phyloP scores from a whole-genome alignment of 805 yeast species.

The Pachysolen tannophilus region DNA sequence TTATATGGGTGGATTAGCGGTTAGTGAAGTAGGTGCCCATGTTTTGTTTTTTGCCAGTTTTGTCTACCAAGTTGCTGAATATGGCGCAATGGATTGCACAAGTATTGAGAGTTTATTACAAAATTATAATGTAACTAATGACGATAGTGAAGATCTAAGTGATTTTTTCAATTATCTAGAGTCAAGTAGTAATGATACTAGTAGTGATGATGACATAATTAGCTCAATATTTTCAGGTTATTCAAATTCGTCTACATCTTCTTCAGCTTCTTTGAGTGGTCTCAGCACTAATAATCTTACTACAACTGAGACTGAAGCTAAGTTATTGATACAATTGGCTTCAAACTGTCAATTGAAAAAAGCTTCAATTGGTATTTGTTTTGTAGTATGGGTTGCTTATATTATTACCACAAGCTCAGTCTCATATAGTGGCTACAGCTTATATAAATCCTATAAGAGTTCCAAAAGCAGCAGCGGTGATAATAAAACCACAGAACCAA shows the following conservation, averaged over 20 bases:
- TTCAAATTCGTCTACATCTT: not conserved
- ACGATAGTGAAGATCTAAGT: not conserved
- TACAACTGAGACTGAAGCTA: not conserved
- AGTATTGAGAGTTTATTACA: not conserved
- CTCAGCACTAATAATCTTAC: constrained; percentile 1
- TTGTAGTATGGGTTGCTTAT: not conserved
- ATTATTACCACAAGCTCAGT: not conserved
- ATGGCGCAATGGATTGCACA: not conserved
- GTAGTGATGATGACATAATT: not conserved
- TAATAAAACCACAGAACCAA: no score
- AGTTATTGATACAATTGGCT: constrained; percentile 1
- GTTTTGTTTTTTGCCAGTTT: not conserved
- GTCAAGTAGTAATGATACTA: not conserved
- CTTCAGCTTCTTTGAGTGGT: not conserved
- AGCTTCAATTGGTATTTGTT: constrained; percentile 2
- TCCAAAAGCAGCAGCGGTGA: no score
- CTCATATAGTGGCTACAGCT: not conserved
- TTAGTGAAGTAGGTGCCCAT: not conserved
- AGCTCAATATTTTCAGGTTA: not conserved
- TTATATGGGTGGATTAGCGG: not conserved
- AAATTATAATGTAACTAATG: constrained; percentile 1
- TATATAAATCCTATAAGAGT: no score
- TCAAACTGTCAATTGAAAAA: constrained; percentile 5
- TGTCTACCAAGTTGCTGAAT: not conserved
- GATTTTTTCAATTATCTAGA: not conserved